Conservation (phyloP, 2,329 filamentous ascomycete species). For the Cytospora paraplurivora region DNA sequence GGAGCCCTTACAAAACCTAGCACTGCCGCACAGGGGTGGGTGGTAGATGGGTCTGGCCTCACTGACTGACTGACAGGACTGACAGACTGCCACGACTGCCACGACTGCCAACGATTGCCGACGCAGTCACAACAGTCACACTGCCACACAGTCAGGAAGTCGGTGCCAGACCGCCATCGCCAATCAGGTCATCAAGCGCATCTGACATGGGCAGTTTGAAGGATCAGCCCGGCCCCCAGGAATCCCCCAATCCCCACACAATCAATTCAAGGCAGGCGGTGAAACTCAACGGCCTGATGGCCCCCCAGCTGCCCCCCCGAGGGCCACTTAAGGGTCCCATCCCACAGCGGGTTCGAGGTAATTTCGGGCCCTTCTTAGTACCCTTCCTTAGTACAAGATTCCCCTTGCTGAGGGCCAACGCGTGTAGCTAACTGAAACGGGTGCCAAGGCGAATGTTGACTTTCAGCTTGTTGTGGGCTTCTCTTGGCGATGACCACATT, state of each 20-base stretch:
- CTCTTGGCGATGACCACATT: constrained; percentile 2
- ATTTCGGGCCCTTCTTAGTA: background rate
- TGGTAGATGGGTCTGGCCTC: too few species aligned
- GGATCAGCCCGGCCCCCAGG: background rate
- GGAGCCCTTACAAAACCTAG: too few species aligned
- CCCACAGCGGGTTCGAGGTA: background rate
- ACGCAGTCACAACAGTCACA: too few species aligned
- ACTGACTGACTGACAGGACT: too few species aligned
- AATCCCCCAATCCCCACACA: background rate
- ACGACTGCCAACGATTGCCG: too few species aligned
- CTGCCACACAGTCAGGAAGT: too few species aligned
- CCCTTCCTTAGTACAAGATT: background rate
- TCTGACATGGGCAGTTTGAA: background rate
- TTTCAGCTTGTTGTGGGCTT: constrained; percentile 1
- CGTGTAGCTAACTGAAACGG: background rate
- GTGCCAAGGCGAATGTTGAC: background rate
- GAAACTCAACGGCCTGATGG: background rate
- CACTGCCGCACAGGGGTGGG: too few species aligned
- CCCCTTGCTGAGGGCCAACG: background rate
- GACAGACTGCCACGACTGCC: too few species aligned
- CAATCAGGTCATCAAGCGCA: too few species aligned
- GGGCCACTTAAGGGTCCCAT: background rate
- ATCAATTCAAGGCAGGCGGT: background rate
- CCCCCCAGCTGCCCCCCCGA: background rate
- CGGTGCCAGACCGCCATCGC: too few species aligned